phyloP scores from a whole-genome alignment of 2,329 filamentous ascomycete genomes.

The Talaromyces pinophilus region DNA sequence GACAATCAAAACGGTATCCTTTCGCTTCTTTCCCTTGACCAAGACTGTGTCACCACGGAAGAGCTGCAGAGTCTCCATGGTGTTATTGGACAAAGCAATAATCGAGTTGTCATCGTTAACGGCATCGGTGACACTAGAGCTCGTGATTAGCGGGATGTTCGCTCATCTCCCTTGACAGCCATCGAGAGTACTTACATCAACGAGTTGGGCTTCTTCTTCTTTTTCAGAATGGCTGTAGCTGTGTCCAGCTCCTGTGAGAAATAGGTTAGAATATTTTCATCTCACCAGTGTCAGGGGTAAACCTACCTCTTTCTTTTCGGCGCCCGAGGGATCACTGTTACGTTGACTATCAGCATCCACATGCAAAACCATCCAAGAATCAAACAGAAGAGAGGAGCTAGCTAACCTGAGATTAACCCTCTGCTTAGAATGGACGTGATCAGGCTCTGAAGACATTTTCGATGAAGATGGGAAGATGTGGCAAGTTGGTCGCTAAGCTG shows the following conservation, averaged over 20 bases:
- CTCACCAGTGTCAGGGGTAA: constrained; percentile 8
- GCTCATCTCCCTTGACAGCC: background rate
- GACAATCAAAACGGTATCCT: constrained; percentile 97
- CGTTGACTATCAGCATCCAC: constrained; percentile 41
- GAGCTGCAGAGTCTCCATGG: constrained; percentile 96
- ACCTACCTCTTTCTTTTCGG: constrained; percentile 79
- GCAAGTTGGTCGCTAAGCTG: constrained; percentile 18
- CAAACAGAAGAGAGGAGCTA: constrained; percentile 7
- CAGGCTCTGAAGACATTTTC: constrained; percentile 71
- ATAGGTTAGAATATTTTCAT: constrained; percentile 29
- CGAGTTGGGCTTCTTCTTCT: constrained; percentile 99
- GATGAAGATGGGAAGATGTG: constrained; percentile 15
- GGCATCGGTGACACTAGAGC: constrained; percentile 86
- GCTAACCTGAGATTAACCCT: constrained; percentile 81
- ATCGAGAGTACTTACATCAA: constrained; percentile 69
- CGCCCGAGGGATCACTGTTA: constrained; percentile 80
- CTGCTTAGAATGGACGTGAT: constrained; percentile 67
- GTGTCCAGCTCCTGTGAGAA: constrained; percentile 75
- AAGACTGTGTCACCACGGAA: constrained; percentile 98
- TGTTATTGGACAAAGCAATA: constrained; percentile 96
- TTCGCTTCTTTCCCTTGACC: constrained; percentile 99
- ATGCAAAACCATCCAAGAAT: constrained; percentile 19
- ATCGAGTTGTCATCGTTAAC: constrained; percentile 99
- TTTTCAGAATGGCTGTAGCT: constrained; percentile 95
- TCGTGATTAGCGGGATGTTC: constrained; percentile 19